Evolutionary conservation across 1,139 yeast genomes (phyloP), one percentile per base, ranked within the genome.

Genomic region (Protomyces gravidus): DNA sequence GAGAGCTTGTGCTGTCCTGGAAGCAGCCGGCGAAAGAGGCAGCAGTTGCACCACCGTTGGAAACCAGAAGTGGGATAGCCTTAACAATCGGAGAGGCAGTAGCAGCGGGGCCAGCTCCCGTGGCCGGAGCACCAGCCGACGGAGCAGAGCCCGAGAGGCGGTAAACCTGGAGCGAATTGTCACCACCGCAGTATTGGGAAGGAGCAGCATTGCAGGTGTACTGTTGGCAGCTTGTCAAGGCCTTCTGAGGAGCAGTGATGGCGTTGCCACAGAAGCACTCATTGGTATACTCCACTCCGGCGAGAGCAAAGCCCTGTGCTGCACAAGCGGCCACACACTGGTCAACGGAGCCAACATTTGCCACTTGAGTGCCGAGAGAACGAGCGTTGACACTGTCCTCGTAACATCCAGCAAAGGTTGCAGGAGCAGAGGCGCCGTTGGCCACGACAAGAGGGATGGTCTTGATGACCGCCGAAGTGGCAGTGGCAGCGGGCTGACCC

Each of bases 381-480:
- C 42, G 42, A n/a, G 42, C 42, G 19, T 17, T 17, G 21, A 23
- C 17, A 13, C 11, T 15, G 23, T 36, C 42, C 23, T 9, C 11
- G 42, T 36, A 36, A 13, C 42, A 36, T 13, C 21, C 42, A 15
- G 21, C 19, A 23, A 36, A 36, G 5, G 42, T 36, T 21, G 52
- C 50, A 17, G 17, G 58, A 9, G 50, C 49, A 27, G 11, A 45
- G 23, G 42, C 42, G 17, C 42, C 42, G 23, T 17, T 36, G 23
- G 42, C 42, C 11, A 17, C 19, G 21, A 36, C 42, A 36, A 36
- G 42, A 36, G 42, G 42, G 5, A 36, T 36, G 28, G 47, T 17
- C n/a, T 11, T 28, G 17, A 13, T 17, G 47, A 26, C 30, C 4
- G 90, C 88, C 3, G 79, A 89, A 50, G 81, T 80, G 66, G 90